Percentiles rank a stretch among this genome's conserved stretches.
phyloP scores from a whole-genome alignment of 768 basidiomycete species.

The Ramaria sp. region DNA sequence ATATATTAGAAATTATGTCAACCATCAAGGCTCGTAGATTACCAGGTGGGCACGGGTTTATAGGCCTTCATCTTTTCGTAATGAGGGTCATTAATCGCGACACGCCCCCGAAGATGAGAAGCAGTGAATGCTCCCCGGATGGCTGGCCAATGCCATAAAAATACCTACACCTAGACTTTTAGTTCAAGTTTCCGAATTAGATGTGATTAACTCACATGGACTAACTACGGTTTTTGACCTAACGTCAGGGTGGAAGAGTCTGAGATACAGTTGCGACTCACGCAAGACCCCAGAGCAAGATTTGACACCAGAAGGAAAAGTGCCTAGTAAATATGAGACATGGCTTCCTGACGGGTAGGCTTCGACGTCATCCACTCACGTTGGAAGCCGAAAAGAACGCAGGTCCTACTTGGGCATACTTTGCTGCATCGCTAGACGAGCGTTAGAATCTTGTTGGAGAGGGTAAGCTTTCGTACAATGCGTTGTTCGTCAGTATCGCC shows the following conservation, averaged over 20 bases:
- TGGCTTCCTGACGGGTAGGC: constrained; percentile 3
- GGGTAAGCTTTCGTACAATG: constrained; percentile 12
- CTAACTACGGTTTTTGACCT: background rate
- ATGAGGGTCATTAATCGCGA: constrained; percentile 8
- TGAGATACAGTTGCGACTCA: background rate
- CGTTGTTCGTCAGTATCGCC: constrained; percentile 16
- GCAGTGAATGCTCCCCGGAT: constrained; percentile 4
- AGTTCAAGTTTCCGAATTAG: constrained; percentile 12
- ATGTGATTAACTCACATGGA: constrained; percentile 13
- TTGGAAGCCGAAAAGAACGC: constrained; percentile 15
- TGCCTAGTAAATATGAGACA: constrained; percentile 13
- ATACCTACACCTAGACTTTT: background rate
- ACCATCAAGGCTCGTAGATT: background rate
- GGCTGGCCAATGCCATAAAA: constrained; percentile 14
- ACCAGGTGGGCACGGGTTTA: constrained; percentile 14
- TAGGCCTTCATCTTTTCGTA: constrained; percentile 14
- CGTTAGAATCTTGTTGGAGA: constrained; percentile 10
- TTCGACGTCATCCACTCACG: constrained; percentile 7
- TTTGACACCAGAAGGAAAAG: constrained; percentile 25
- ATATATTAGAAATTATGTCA: background rate
- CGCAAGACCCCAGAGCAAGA: constrained; percentile 23
- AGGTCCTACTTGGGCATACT: constrained; percentile 12
- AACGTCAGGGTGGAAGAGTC: background rate
- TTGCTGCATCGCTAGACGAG: constrained; percentile 11
- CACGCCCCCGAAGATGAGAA: background rate